These are phyloP conservation scores for Dianthus caryophyllus DNA, from an alignment of 148 eudicot species.

Conservation along the genomic window DNA sequence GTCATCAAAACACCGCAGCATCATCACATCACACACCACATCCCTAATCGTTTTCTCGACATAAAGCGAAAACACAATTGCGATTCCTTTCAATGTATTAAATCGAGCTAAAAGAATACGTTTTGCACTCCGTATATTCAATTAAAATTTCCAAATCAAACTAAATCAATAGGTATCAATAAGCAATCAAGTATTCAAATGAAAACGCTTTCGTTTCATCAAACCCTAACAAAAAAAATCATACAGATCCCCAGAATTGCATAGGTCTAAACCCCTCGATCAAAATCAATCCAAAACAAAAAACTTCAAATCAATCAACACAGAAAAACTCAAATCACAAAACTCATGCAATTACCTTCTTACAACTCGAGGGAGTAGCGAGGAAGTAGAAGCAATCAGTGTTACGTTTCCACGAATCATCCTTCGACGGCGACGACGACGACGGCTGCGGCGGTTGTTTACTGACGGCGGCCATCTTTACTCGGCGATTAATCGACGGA, in stretches of 20 bases:
- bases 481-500: slow-evolving; percentile 10
- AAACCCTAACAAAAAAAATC: not conserved
- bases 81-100: not conserved
- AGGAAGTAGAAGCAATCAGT: slow-evolving; percentile 92
- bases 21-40: not conserved
- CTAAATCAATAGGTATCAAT: not conserved
- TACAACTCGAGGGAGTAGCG: slow-evolving; percentile 89
- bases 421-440: slow-evolving; percentile 37
- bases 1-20: not conserved
- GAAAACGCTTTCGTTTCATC: no score
- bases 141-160: slow-evolving; percentile 6
- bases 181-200: no score
- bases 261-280: not conserved
- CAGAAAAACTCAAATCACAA: no score
- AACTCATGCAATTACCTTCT: slow-evolving; percentile 68
- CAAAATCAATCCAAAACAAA: not conserved
- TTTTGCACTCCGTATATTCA: not conserved
- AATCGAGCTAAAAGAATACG: not conserved
- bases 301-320: not conserved
- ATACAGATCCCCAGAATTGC: slow-evolving; percentile 6
- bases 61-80: not conserved
- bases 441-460: slow-evolving; percentile 20
- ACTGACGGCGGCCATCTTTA: slow-evolving; percentile 21
- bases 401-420: slow-evolving; percentile 62
- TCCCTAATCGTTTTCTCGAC: not conserved